These are phyloP conservation scores for Dactylella cylindrospora DNA, from an alignment of 2,329 filamentous ascomycete species.

Conservation along the genomic window DNA sequence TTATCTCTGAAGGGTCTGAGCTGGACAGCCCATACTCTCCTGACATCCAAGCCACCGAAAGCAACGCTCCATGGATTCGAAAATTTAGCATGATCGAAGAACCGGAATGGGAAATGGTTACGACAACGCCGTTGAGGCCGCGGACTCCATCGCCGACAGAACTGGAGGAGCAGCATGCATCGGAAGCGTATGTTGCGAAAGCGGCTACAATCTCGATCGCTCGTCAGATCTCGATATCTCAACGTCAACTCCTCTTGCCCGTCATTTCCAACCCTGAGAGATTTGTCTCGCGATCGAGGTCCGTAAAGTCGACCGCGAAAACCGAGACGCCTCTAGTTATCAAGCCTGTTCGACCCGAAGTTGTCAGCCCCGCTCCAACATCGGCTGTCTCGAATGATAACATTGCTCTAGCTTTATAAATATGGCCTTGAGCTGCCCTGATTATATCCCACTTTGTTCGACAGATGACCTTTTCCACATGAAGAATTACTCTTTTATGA, in stretches of 20 bases:
- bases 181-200: slow-evolving; percentile 56
- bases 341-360: slow-evolving; percentile 12
- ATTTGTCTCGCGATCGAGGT: slow-evolving; percentile 42
- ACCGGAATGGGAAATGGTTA: slow-evolving; percentile 44
- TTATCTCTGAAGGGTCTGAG: slow-evolving; percentile 36
- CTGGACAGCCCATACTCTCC: slow-evolving; percentile 41
- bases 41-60: background rate
- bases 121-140: slow-evolving; percentile 31
- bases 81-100: slow-evolving; percentile 41
- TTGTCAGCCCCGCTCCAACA: slow-evolving; percentile 7
- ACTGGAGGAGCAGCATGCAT: slow-evolving; percentile 53
- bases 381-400: slow-evolving; percentile 19
- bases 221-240: slow-evolving; percentile 67
- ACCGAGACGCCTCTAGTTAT: slow-evolving; percentile 11
- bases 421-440: no score
- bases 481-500: no score
- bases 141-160: slow-evolving; percentile 50
- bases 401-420: slow-evolving; percentile 36
- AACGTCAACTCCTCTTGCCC: slow-evolving; percentile 62
- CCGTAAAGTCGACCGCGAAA: slow-evolving; percentile 15
- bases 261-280: slow-evolving; percentile 50
- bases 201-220: slow-evolving; percentile 69
- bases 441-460: no score
- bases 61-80: slow-evolving; percentile 32
- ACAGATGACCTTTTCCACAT: no score